Evolutionary conservation across 2,329 filamentous ascomycete genomes (phyloP), one percentile per base, ranked within the genome.

Genomic region (Furcasterigmium furcatum): DNA sequence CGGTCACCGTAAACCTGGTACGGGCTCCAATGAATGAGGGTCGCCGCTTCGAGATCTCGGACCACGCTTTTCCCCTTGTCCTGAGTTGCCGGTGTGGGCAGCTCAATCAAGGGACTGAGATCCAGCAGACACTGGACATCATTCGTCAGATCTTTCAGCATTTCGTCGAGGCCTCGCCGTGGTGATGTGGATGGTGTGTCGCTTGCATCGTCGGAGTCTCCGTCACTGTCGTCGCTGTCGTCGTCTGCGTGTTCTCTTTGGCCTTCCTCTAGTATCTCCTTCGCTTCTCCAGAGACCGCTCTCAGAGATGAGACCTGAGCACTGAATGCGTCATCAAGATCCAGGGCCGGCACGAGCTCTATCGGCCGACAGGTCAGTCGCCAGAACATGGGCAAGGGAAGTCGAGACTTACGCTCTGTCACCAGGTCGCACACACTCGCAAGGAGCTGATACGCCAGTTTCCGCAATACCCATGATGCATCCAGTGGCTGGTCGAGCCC

Each of bases 101-200:
- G 12, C 20, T 35, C 25, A 14, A 45, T 41, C 22, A 45, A 12
- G 12, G 43, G 24, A 9, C 36, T 25, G 8, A 45, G 20, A 25
- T 45, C 43, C 7, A 40, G 22, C 13, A 45, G 27, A n/a, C 43
- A 45, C 14, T 24, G 22, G 5, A 41, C 24, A 30, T 39, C 43
- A 8, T 24, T 45, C n/a, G 14, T n/a, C 13, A 45, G n/a, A 22
- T 40, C 25, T 14, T 40, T 21, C 2, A 21, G 16, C 2, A 39
- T 34, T 5, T 34, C 35, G 8, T 45, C 36, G 13, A 35, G 18
- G 12, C 14, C 24, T 12, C 7, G 12, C 24, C 7, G 12, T 7
- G 7, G 24, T 14, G 30, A 7, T 13, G 14, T 7, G 5, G 30
- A 34, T n/a, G 5, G 14, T 34, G 30, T 13, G 12, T 34, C 30